Base-by-base conservation (phyloP, 345 rosid species). In the Cardamine resedifolia region DNA sequence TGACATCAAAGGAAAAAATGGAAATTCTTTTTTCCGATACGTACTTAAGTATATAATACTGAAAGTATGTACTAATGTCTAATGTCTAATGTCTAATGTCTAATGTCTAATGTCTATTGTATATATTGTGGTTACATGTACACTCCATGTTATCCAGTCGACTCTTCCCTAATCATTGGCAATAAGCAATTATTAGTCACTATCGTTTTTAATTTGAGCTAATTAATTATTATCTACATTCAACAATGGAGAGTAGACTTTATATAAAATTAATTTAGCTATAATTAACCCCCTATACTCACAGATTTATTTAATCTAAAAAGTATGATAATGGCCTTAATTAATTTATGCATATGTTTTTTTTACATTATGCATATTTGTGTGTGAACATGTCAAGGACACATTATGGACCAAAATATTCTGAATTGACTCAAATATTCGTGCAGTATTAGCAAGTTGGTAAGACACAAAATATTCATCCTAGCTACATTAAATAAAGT, bases 121-220 rank as follows among this genome's bases (percentile, higher is more conserved):
- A 14, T 38, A 23, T 9, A 43, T 12, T 27, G 34, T 51, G 70
- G 49, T 44, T 75, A 62, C 65, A 75, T 62, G 75, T 58, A 70
- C 28, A 70, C 28, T 56, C 75, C 75, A 76, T 70, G 79, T 63
- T 76, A 69, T 75, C 74, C 58, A 62, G 70, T 69, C 65, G 64
- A 34, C 65, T 69, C 51, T 33, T 52, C 64, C 20, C 79, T 69
- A 68, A 69, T 70, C 75, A 76, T 76, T 69, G 51, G 53, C 47
- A 45, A 33, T 27, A 36, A 61, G 41, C 70, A 62, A 76, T 76
- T 69, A 62, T 34, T 69, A 47, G 20, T 76, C 34, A 76, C 59
- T 76, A 53, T 55, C 44, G 34, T 38, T 75, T 26, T 18, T 16
- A 44, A 3, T 44, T 26, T 53, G 21, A 31, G 53, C 70, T 68